Percentiles rank a stretch among this genome's conserved stretches.
phyloP scores from a whole-genome alignment of 2,329 filamentous ascomycete species.

The Pseudogymnoascus sp. region DNA sequence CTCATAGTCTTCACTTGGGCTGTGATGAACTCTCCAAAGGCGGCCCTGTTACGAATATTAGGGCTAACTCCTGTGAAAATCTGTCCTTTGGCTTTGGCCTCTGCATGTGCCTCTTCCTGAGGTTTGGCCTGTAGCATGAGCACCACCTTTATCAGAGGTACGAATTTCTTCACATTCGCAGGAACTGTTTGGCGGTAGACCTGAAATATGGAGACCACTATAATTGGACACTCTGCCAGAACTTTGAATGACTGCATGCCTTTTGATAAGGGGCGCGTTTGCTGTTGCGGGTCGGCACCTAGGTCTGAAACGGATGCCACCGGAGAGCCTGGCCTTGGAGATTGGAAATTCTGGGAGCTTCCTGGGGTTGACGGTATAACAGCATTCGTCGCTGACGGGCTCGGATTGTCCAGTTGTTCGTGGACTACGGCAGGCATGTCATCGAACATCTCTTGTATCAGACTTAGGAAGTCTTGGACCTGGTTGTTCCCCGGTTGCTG shows the following conservation, averaged over 20 bases:
- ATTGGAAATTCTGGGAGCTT: conserved; percentile 64
- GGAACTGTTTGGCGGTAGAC: conserved; percentile 73
- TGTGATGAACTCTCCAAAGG: conserved; percentile 95
- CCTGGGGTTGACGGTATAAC: conserved; percentile 59
- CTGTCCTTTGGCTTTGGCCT: conserved; percentile 68
- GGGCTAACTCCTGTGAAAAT: conserved; percentile 91
- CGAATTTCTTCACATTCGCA: conserved; percentile 82
- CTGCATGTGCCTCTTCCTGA: conserved; percentile 82
- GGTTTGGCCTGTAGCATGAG: conserved; percentile 83
- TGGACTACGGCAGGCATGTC: conserved; percentile 91
- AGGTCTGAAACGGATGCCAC: conserved; percentile 74
- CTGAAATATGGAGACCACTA: conserved; percentile 97
- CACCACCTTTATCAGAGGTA: conserved; percentile 87
- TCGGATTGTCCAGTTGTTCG: conserved; percentile 82
- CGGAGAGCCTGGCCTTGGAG: conserved; percentile 82
- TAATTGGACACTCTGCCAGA: conserved; percentile 93
- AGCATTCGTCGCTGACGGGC: conserved; percentile 42
- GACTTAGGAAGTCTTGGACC: conserved; percentile 79
- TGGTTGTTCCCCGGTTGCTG: conserved; percentile 42
- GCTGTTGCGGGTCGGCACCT: conserved; percentile 70
- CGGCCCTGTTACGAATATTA: conserved; percentile 84
- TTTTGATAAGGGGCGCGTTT: conserved; percentile 71
- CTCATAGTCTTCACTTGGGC: conserved; percentile 99
- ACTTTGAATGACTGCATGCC: conserved; percentile 99
- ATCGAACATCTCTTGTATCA: conserved; percentile 94